These are phyloP conservation scores for Solanum dulcamara DNA, from an alignment of 257 asterid genomes.

Conservation along the genomic window DNA sequence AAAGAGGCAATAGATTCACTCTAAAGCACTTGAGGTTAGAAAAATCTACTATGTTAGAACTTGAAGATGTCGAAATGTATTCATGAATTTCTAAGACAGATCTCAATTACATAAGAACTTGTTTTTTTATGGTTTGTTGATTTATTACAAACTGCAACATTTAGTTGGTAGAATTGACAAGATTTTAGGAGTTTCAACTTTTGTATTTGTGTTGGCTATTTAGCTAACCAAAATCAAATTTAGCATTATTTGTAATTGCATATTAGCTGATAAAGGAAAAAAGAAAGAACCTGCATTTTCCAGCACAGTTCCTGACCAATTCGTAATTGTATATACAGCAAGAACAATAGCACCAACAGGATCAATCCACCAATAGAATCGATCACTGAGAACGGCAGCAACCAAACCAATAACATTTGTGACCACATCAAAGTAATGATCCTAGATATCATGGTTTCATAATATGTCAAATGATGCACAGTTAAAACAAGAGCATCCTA, in stretches of 20 bases:
- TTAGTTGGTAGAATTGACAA: neutral
- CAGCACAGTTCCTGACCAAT: neutral
- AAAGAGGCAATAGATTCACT: no score
- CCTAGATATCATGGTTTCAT: constrained; percentile 12
- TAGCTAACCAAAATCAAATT: neutral
- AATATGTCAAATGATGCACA: no score
- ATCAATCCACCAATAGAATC: constrained; percentile 61
- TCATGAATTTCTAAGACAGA: no score
- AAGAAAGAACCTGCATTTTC: constrained; percentile 16
- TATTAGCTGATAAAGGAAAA: neutral
- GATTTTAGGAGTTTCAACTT: neutral
- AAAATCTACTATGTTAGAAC: neutral
- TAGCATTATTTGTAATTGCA: neutral
- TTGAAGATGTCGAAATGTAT: no score
- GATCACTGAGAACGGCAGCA: constrained; percentile 46
- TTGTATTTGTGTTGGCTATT: neutral
- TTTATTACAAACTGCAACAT: neutral
- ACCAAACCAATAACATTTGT: constrained; percentile 50
- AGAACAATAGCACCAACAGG: constrained; percentile 49
- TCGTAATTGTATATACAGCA: constrained; percentile 20
- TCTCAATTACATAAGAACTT: no score
- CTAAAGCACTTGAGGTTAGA: no score
- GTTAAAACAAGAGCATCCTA: neutral
- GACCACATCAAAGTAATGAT: constrained; percentile 65
- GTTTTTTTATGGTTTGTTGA: no score